Base-by-base conservation (phyloP, 2,329 filamentous ascomycete species). In the Phialophora macrospora region DNA sequence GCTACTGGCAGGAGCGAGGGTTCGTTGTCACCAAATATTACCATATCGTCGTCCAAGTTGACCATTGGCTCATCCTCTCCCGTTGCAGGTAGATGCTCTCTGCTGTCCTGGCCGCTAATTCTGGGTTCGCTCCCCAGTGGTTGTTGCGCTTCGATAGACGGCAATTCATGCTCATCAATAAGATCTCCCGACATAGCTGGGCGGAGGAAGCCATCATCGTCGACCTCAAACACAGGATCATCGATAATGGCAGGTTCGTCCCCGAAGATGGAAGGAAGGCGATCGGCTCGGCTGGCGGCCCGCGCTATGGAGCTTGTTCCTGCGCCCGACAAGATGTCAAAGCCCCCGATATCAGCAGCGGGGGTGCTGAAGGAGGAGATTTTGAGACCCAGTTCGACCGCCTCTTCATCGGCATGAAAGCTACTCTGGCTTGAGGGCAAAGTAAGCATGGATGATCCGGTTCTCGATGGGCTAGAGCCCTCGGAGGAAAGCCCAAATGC, bases 151-250 rank as follows among this genome's bases (percentile, higher is more conserved):
- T 55, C 49, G 11, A 30, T 41, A 20, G 30, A 46, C 22, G 55
- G 58, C 24, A 58, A 9, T 20, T 52, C 54, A 55, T 22, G 51
- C 52, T 55, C 52, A 17, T 73, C 49, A 70, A 69, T 34, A 73
- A 56, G 26, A 55, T 54, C 59, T 4, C 8, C 41, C 9, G 59
- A 54, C 51, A 61, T 60, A 9, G 24, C 80, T 55, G 80, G 75
- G 71, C 81, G 77, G 65, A 89, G 76, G 68, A 85, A 84, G 7
- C 87, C 87, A 66, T 89, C 82, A 14, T 82, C 85, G 69, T 88
- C 87, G 68, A 90, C 84, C 44, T 81, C 83, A 70, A 90, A 87
- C 60, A 83, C 83, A 24, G 82, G 79, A n/a, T 87, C 83, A 38
- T 82, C 73, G 58, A 80, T 74, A 63, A 84, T 75, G 20, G 82